Percentiles rank a stretch among this genome's conserved stretches.
Conservation (phyloP, 208 protist species). For the Ichthyophonus hoferi region DNA sequence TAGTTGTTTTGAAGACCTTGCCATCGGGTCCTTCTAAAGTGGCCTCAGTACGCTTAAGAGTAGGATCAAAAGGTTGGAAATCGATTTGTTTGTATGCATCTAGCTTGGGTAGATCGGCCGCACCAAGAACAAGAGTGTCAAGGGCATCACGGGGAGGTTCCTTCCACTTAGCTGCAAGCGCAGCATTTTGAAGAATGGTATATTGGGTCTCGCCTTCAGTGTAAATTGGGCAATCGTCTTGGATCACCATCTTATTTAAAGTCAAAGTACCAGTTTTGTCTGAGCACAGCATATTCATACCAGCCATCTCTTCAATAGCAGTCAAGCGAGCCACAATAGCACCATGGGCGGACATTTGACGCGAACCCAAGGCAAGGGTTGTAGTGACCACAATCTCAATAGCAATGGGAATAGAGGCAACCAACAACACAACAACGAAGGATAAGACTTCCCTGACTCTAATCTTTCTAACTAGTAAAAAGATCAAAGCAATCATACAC, state of each 20-base stretch:
- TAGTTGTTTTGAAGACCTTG: slow-evolving; percentile 14
- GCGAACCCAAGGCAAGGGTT: slow-evolving; percentile 83
- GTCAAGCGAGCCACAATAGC: slow-evolving; percentile 84
- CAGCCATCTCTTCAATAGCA: slow-evolving; percentile 70
- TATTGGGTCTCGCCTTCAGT: background rate
- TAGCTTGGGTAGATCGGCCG: background rate
- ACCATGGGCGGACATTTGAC: slow-evolving; percentile 78
- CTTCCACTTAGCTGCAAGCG: slow-evolving; percentile 24
- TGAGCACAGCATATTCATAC: slow-evolving; percentile 81
- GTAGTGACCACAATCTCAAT: slow-evolving; percentile 78
- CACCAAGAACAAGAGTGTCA: slow-evolving; percentile 60
- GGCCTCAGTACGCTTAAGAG: slow-evolving; percentile 46
- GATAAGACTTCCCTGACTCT: background rate
- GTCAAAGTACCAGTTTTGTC: slow-evolving; percentile 89
- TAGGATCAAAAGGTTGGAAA: slow-evolving; percentile 58
- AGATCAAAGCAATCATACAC: background rate
- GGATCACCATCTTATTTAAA: slow-evolving; percentile 80
- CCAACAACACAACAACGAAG: slow-evolving; percentile 43
- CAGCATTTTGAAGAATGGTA: slow-evolving; percentile 12
- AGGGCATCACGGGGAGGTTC: slow-evolving; percentile 27
- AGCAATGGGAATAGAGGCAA: slow-evolving; percentile 69
- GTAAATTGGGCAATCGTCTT: slow-evolving; percentile 23
- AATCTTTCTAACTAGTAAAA: background rate
- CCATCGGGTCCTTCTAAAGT: slow-evolving; percentile 13
- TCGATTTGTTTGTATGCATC: slow-evolving; percentile 33